phyloP scores from a whole-genome alignment of 805 yeast genomes.

The Kazachstania taianensis region DNA sequence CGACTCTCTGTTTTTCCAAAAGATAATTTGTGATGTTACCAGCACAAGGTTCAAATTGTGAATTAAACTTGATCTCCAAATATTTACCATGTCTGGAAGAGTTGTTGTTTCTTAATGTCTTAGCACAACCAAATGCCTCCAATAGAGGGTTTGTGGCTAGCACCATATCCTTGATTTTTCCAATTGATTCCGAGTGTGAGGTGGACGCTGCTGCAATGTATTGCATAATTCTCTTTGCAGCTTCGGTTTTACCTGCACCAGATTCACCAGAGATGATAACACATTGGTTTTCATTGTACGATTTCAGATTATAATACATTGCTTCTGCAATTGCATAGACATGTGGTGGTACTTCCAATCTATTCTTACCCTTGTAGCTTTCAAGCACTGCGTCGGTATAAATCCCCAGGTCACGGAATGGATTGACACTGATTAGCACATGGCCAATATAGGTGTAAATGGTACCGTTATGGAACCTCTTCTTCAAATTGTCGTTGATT shows the following conservation, averaged over 20 bases:
- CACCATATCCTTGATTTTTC: conserved; percentile 91
- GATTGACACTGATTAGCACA: conserved; percentile 91
- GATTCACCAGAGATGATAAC: conserved; percentile 96
- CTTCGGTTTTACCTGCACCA: conserved; percentile 97
- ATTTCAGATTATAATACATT: conserved; percentile 90
- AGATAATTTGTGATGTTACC: conserved; percentile 94
- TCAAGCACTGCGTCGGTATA: conserved; percentile 72
- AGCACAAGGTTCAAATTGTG: conserved; percentile 77
- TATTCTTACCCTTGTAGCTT: conserved; percentile 79
- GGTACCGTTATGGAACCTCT: conserved; percentile 78
- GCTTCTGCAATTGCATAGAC: conserved; percentile 96
- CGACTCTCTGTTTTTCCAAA: conserved; percentile 92
- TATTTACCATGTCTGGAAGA: conserved; percentile 97
- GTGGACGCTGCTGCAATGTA: conserved; percentile 76
- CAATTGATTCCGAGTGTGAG: conserved; percentile 56
- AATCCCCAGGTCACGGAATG: conserved; percentile 92
- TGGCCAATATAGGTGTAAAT: conserved; percentile 92
- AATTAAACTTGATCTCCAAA: conserved; percentile 79
- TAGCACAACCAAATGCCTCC: conserved; percentile 98
- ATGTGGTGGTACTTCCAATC: conserved; percentile 96
- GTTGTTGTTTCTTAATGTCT: conserved; percentile 93
- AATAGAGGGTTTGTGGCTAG: conserved; percentile 94
- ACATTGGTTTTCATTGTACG: conserved; percentile 91
- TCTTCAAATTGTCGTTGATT: conserved; percentile 82
- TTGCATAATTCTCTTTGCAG: conserved; percentile 96